Percentiles rank a stretch among this genome's conserved stretches.
phyloP scores from a whole-genome alignment of 2,329 filamentous ascomycete genomes.

The Polychaeton citri region DNA sequence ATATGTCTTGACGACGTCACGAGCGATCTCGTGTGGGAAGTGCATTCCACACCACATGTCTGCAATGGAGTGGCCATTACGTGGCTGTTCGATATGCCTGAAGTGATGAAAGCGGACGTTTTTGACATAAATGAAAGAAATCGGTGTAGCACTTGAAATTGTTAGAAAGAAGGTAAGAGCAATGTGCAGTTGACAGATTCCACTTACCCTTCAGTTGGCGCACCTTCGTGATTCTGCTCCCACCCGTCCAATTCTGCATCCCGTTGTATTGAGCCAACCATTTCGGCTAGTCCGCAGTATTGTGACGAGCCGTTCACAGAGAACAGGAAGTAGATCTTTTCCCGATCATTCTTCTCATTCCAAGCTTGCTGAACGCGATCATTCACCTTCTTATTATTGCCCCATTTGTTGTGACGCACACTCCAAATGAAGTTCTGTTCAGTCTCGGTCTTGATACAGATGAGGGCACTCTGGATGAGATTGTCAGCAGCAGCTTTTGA shows the following conservation, averaged over 20 bases:
- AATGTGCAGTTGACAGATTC: too few relatives aligned
- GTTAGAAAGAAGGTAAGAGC: conserved; percentile 5
- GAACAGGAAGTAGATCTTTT: conserved; percentile 17
- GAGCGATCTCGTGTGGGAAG: conserved; percentile 12
- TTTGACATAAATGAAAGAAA: conserved; percentile 18
- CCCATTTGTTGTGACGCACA: background rate
- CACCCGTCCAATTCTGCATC: conserved; percentile 10
- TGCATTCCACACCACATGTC: conserved; percentile 24
- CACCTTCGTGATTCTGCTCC: conserved; percentile 6
- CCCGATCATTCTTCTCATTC: background rate
- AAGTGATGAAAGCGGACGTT: conserved; percentile 15
- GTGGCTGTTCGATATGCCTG: conserved; percentile 11
- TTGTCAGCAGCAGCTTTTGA: background rate
- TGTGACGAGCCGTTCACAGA: conserved; percentile 16
- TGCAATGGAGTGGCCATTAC: conserved; percentile 11
- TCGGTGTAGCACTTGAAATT: conserved; percentile 13
- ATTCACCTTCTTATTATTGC: background rate
- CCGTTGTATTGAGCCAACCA: conserved; percentile 12
- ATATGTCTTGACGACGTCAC: conserved; percentile 14
- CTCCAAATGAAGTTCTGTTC: background rate
- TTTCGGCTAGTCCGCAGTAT: conserved; percentile 19
- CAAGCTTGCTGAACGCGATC: background rate
- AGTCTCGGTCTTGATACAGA: background rate
- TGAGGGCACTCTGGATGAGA: background rate
- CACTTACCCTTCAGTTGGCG: conserved; percentile 7